Conservation (phyloP, 345 rosid genomes). For the Pistacia integerrima region DNA sequence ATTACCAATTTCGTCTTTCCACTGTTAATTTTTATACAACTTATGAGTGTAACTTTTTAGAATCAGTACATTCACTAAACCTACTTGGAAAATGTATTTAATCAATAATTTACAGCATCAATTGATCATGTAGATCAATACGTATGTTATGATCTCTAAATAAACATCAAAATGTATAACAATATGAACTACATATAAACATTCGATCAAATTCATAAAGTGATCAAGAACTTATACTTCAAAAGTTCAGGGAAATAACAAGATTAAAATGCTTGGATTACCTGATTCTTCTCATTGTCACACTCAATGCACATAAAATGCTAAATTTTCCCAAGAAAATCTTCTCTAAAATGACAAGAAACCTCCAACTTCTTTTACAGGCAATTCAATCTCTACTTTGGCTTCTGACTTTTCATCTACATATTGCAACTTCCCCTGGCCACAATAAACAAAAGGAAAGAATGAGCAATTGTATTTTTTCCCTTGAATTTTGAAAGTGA, state of each 20-base stretch:
- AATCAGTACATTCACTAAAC: too few relatives aligned
- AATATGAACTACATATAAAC: too few relatives aligned
- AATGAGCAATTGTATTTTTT: slow-evolving; percentile 10
- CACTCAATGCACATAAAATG: neutral
- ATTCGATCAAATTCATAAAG: too few relatives aligned
- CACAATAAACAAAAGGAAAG: slow-evolving; percentile 11
- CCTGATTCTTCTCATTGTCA: neutral
- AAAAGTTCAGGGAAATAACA: neutral
- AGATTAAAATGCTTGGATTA: neutral
- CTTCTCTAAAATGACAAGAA: slow-evolving; percentile 1
- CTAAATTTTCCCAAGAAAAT: neutral
- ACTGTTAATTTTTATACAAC: too few relatives aligned
- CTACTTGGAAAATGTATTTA: too few relatives aligned
- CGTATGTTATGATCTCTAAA: too few relatives aligned
- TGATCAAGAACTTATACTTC: too few relatives aligned
- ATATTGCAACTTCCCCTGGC: neutral
- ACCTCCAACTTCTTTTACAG: neutral
- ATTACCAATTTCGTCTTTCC: too few relatives aligned
- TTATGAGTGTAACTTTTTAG: too few relatives aligned
- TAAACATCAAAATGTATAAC: too few relatives aligned
- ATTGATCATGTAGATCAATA: too few relatives aligned
- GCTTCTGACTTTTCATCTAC: neutral
- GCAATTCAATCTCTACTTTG: neutral
- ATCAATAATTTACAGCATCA: too few relatives aligned
- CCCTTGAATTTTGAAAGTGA: neutral